Percentiles rank a stretch among this genome's conserved stretches.
Conservation (phyloP, 352 stramenopile genomes). For the Phytophthora parvispora region DNA sequence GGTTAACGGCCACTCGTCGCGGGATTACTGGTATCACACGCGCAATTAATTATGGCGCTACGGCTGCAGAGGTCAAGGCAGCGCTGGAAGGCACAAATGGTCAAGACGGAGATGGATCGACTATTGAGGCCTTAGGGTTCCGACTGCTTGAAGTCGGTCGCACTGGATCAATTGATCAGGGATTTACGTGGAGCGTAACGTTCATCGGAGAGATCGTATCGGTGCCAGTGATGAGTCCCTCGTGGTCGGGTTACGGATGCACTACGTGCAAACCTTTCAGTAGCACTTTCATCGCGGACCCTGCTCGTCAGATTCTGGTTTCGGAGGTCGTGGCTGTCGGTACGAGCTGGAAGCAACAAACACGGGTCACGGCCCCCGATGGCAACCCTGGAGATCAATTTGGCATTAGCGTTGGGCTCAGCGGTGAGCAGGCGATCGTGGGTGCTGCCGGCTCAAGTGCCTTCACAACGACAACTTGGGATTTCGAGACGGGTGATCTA, state of each 20-base stretch:
- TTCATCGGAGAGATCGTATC: constrained; percentile 83
- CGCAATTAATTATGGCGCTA: constrained; percentile 71
- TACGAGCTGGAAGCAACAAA: constrained; percentile 69
- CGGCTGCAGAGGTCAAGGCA: constrained; percentile 73
- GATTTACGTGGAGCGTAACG: constrained; percentile 85
- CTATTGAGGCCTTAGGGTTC: constrained; percentile 58
- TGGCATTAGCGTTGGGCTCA: constrained; percentile 76
- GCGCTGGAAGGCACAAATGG: constrained; percentile 74
- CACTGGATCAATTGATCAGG: constrained; percentile 76
- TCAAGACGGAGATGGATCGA: constrained; percentile 58
- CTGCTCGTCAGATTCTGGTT: constrained; percentile 65
- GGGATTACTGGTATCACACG: constrained; percentile 69
- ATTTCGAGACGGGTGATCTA: constrained; percentile 98
- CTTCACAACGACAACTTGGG: constrained; percentile 94
- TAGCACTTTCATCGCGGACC: constrained; percentile 65
- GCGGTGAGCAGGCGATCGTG: constrained; percentile 82
- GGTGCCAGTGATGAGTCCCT: constrained; percentile 65
- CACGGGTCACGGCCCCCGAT: constrained; percentile 67
- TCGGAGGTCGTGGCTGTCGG: constrained; percentile 59
- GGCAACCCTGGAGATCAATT: constrained; percentile 84
- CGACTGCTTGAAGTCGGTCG: constrained; percentile 84
- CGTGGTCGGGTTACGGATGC: constrained; percentile 77
- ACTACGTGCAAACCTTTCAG: constrained; percentile 79
- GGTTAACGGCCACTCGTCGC: constrained; percentile 70
- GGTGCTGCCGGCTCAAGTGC: constrained; percentile 74